A percentile compares a stretch with the other conserved stretches of the same genome.
These are phyloP conservation scores for Xerocomellus dryophilus DNA, from an alignment of 768 basidiomycete species.

Conservation along the genomic window DNA sequence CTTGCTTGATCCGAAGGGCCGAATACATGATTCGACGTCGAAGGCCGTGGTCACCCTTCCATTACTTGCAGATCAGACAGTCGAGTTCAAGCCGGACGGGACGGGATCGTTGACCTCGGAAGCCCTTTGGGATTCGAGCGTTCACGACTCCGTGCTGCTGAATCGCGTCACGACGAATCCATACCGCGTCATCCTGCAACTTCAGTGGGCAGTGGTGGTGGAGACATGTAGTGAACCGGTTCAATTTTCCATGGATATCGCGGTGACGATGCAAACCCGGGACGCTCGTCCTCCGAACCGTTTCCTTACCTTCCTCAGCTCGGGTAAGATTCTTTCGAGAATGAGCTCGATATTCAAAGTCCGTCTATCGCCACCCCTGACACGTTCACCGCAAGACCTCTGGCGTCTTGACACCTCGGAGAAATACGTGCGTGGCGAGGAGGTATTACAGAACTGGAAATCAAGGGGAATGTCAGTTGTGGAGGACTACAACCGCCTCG, in stretches of 20 bases:
- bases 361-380: slow-evolving; percentile 76
- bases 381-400: slow-evolving; percentile 82
- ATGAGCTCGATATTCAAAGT: slow-evolving; percentile 84
- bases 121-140: slow-evolving; percentile 90
- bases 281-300: slow-evolving; percentile 83
- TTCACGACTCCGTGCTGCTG: slow-evolving; percentile 81
- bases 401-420: slow-evolving; percentile 95
- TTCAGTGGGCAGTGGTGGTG: slow-evolving; percentile 77
- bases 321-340: slow-evolving; percentile 72
- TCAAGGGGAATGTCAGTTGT: slow-evolving; percentile 86
- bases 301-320: slow-evolving; percentile 71
- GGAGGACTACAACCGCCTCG: slow-evolving; percentile 77
- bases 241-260: slow-evolving; percentile 85
- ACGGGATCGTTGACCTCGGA: slow-evolving; percentile 66
- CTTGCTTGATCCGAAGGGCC: slow-evolving; percentile 78
- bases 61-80: slow-evolving; percentile 63
- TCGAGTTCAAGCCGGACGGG: slow-evolving; percentile 83
- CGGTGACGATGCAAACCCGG: slow-evolving; percentile 77
- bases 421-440: slow-evolving; percentile 94
- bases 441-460: slow-evolving; percentile 77
- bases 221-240: slow-evolving; percentile 82
- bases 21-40: slow-evolving; percentile 73
- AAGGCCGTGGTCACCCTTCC: slow-evolving; percentile 71
- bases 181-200: slow-evolving; percentile 76
- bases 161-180: slow-evolving; percentile 79